Evolutionary conservation across 306 rosid genomes (phyloP), one percentile per base, ranked within the genome.

Genomic region (Cucurbita pepo): DNA sequence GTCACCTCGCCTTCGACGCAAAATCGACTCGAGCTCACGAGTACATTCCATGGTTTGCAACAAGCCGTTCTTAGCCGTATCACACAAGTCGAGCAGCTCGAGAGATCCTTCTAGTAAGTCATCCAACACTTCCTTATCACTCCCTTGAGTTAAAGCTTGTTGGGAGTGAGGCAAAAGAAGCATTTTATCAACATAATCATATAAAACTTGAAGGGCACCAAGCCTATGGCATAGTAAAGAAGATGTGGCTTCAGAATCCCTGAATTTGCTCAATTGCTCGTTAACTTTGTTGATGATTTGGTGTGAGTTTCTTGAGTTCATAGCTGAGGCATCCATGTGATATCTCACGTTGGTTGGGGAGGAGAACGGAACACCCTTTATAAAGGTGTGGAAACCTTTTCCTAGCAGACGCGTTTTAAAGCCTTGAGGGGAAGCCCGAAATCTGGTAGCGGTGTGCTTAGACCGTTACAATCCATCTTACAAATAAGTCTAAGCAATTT

Each of bases 11-110:
- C 77, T 54, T 51, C 76, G 60, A 44, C 78, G 16, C 59, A 77
- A n/a, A 52, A 48, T 13, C 7, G 76, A 77, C 63, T 40, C 73
- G n/a, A 81, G 21, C 56, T 77, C 78, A 25, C 66, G 45, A 66
- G 70, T 69, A 48, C 52, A 64, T 67, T 78, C 80, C 44, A 53
- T 79, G 3, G 80, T 78, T 74, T 72, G 78, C 25, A 72, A 15
- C 18, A 70, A 8, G 45, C 82, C 71, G 6, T 71, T 69, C 73
- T 64, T 78, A 36, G 76, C 77, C 1, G 51, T 79, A 40, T 64
- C 56, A n/a, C 76, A 82, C 50, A 66, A 40, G 61, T 82, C 82
- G 36, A 76, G 54, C 19, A 75, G 60, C 73, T 76, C 64, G 21
- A 79, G 67, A 50, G 79, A 82, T 44, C 80, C 79, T 18, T 76